phyloP scores from a whole-genome alignment of 441 rosid genomes.

The Iberis amara region DNA sequence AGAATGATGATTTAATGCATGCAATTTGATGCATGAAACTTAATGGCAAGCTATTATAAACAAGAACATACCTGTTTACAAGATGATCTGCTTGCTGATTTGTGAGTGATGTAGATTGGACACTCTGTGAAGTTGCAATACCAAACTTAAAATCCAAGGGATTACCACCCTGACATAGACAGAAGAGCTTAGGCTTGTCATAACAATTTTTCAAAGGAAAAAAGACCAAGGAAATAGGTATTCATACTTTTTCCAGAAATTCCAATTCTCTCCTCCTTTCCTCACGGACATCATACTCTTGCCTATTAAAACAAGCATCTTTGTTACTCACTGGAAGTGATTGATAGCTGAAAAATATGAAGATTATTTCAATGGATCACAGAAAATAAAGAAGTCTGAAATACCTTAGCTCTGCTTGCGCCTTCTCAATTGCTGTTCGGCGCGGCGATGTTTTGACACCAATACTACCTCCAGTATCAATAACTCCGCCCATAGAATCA shows the following conservation, averaged over 20 bases:
- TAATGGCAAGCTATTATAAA: constrained; percentile 17
- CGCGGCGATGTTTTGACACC: constrained; percentile 83
- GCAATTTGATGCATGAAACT: constrained; percentile 6
- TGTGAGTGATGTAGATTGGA: constrained; percentile 80
- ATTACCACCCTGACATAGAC: constrained; percentile 73
- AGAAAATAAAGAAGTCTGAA: constrained; percentile 2
- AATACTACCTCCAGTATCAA: constrained; percentile 78
- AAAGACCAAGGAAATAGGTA: constrained; percentile 17
- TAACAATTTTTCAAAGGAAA: constrained; percentile 3
- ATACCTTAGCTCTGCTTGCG: constrained; percentile 86
- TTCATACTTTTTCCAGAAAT: constrained; percentile 82
- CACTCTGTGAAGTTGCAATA: constrained; percentile 58
- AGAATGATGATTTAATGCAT: constrained; percentile 13
- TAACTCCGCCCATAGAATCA: constrained; percentile 98
- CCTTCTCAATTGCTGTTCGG: constrained; percentile 80
- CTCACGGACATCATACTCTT: constrained; percentile 88
- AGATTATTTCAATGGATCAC: background rate
- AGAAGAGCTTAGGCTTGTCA: constrained; percentile 6
- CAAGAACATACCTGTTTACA: constrained; percentile 59
- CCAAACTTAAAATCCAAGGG: constrained; percentile 88
- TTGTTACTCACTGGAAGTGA: constrained; percentile 48
- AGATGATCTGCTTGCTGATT: constrained; percentile 70
- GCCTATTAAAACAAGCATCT: constrained; percentile 41
- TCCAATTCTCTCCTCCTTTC: constrained; percentile 88
- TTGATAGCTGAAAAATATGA: constrained; percentile 33